These are phyloP conservation scores for Bombardia bombarda DNA, from an alignment of 495 filamentous ascomycete genomes.

Conservation along the genomic window DNA sequence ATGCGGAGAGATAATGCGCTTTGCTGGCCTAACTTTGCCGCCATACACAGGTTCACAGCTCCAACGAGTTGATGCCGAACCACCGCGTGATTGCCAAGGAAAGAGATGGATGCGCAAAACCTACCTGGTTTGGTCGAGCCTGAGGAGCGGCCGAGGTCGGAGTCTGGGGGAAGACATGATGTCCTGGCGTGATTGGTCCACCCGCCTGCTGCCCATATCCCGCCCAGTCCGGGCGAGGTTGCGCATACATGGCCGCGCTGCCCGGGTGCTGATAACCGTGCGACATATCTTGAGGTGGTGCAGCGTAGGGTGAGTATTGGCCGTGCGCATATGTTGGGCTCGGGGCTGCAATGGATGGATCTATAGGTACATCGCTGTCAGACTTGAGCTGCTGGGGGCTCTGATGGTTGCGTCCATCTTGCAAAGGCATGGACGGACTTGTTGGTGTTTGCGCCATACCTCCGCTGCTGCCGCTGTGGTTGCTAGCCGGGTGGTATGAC, in stretches of 20 bases:
- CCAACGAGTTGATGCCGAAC: too few relatives aligned
- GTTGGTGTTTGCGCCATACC: slow-evolving; percentile 89
- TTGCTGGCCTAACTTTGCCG: too few relatives aligned
- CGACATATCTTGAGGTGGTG: slow-evolving; percentile 76
- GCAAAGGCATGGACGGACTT: slow-evolving; percentile 87
- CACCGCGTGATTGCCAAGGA: too few relatives aligned
- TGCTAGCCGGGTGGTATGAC: slow-evolving; percentile 64
- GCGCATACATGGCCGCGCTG: slow-evolving; percentile 51
- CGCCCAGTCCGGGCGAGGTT: slow-evolving; percentile 72
- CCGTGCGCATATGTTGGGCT: slow-evolving; percentile 79
- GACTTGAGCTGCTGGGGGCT: slow-evolving; percentile 67
- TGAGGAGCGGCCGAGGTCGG: slow-evolving; percentile 45
- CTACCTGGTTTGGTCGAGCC: slow-evolving; percentile 65
- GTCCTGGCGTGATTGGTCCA: slow-evolving; percentile 42
- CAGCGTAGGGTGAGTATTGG: slow-evolving; percentile 72
- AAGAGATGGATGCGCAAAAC: slow-evolving; percentile 22
- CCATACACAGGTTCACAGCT: too few relatives aligned
- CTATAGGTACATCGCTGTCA: slow-evolving; percentile 97
- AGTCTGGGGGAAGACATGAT: slow-evolving; percentile 45
- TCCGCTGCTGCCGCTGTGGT: slow-evolving; percentile 66
- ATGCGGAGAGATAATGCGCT: too few relatives aligned
- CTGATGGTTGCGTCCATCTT: slow-evolving; percentile 66
- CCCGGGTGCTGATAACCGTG: slow-evolving; percentile 54
- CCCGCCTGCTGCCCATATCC: slow-evolving; percentile 62
- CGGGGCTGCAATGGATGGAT: slow-evolving; percentile 90